Evolutionary conservation across 305 asterid genomes (phyloP).

Genomic region (Striga hermonthica): DNA sequence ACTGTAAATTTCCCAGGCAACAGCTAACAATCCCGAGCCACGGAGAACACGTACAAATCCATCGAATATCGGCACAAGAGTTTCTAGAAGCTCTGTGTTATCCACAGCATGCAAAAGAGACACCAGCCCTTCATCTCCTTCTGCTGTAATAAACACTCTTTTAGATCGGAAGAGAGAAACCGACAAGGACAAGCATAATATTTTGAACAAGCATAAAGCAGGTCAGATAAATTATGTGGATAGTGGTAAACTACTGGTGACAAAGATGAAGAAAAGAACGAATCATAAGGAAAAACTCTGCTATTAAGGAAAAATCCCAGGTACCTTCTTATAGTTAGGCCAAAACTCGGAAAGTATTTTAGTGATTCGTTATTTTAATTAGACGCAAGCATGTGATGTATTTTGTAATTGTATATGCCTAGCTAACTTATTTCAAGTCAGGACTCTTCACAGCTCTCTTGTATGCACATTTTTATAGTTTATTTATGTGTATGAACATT

Average conservation of each 20-base stretch:
- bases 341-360: background rate
- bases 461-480: too few species aligned
- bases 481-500: too few species aligned
- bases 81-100: background rate
- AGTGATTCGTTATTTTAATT: too few species aligned
- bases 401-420: background rate
- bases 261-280: slow-evolving; percentile 30
- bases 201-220: slow-evolving; percentile 30
- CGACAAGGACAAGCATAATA: slow-evolving; percentile 29
- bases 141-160: slow-evolving; percentile 30
- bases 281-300: too few species aligned
- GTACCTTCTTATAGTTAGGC: background rate
- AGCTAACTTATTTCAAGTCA: background rate
- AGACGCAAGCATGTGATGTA: background rate
- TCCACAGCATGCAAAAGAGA: slow-evolving; percentile 29
- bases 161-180: slow-evolving; percentile 30
- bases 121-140: slow-evolving; percentile 43
- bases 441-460: too few species aligned
- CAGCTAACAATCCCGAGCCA: slow-evolving; percentile 33
- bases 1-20: slow-evolving; percentile 36
- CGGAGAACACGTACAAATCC: slow-evolving; percentile 34
- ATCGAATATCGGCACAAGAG: slow-evolving; percentile 28
- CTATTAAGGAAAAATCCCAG: too few species aligned
- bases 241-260: slow-evolving; percentile 34
- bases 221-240: slow-evolving; percentile 23